These are phyloP conservation scores for Claviceps sorghi DNA, from an alignment of 2,329 filamentous ascomycete species.

Conservation along the genomic window DNA sequence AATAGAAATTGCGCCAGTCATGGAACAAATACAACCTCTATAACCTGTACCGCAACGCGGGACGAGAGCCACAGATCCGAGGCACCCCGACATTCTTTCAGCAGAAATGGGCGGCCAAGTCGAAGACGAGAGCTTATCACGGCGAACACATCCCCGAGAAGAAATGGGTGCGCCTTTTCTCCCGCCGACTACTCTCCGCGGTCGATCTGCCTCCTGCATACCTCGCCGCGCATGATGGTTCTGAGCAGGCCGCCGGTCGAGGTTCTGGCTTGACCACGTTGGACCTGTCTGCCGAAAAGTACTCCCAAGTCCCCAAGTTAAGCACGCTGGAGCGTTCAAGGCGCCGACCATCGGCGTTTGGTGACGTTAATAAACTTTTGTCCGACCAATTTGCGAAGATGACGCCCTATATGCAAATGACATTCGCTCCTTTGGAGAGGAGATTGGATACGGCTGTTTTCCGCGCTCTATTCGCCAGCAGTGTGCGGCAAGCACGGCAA, in stretches of 20 bases:
- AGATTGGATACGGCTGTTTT: constrained; percentile 91
- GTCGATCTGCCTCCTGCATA: constrained; percentile 72
- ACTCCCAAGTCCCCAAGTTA: constrained; percentile 16
- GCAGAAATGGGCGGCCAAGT: constrained; percentile 93
- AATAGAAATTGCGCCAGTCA: constrained; percentile 80
- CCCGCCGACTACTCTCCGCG: constrained; percentile 62
- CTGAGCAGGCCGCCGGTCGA: constrained; percentile 67
- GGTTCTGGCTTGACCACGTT: constrained; percentile 50
- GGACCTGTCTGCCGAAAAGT: constrained; percentile 19
- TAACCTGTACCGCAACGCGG: constrained; percentile 47
- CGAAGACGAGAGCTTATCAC: constrained; percentile 72
- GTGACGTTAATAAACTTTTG: constrained; percentile 20
- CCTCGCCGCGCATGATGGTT: constrained; percentile 68
- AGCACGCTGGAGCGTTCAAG: constrained; percentile 9
- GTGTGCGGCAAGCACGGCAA: constrained; percentile 79
- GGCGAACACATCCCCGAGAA: constrained; percentile 88
- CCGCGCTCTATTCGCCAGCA: constrained; percentile 85
- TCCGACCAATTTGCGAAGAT: constrained; percentile 24
- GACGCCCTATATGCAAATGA: constrained; percentile 94
- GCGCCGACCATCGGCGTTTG: constrained; percentile 10
- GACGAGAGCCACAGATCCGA: constrained; percentile 17
- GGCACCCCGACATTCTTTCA: constrained; percentile 68
- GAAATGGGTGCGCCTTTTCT: constrained; percentile 91
- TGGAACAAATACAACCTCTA: constrained; percentile 98
- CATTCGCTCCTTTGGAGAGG: constrained; percentile 79